These are phyloP conservation scores for Ramalina intermedia DNA, from an alignment of 495 filamentous ascomycete genomes.

Conservation along the genomic window DNA sequence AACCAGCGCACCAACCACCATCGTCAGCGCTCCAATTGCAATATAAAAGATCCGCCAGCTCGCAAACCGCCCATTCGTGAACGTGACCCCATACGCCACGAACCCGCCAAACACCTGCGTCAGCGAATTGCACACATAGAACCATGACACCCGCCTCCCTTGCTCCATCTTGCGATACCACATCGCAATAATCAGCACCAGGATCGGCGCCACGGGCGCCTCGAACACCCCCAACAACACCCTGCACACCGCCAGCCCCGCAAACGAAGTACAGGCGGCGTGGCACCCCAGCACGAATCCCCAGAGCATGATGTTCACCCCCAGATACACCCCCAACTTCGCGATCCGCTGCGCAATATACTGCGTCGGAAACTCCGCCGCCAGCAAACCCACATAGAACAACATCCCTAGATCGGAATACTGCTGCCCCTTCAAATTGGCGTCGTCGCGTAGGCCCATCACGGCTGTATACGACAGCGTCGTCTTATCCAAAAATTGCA, in stretches of 20 bases:
- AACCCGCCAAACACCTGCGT: slow-evolving; percentile 37
- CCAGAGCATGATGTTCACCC: slow-evolving; percentile 48
- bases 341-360: slow-evolving; percentile 13
- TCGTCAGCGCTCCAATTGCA: slow-evolving; percentile 38
- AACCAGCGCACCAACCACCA: slow-evolving; percentile 36
- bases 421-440: slow-evolving; percentile 35
- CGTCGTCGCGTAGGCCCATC: slow-evolving; percentile 49
- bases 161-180: slow-evolving; percentile 62
- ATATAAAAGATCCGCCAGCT: slow-evolving; percentile 48
- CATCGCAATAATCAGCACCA: slow-evolving; percentile 51
- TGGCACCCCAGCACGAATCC: slow-evolving; percentile 41
- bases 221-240: slow-evolving; percentile 56
- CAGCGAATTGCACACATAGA: slow-evolving; percentile 25
- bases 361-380: slow-evolving; percentile 16
- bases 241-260: slow-evolving; percentile 39
- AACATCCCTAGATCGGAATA: slow-evolving; percentile 17
- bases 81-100: slow-evolving; percentile 43
- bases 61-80: slow-evolving; percentile 27
- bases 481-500: slow-evolving; percentile 61
- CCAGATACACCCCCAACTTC: slow-evolving; percentile 29
- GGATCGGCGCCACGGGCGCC: slow-evolving; percentile 29
- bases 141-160: slow-evolving; percentile 48
- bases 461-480: slow-evolving; percentile 56
- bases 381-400: slow-evolving; percentile 19
- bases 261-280: slow-evolving; percentile 42